Base-by-base conservation (phyloP, 2,329 filamentous ascomycete genomes). In the Didymella lethalis region DNA sequence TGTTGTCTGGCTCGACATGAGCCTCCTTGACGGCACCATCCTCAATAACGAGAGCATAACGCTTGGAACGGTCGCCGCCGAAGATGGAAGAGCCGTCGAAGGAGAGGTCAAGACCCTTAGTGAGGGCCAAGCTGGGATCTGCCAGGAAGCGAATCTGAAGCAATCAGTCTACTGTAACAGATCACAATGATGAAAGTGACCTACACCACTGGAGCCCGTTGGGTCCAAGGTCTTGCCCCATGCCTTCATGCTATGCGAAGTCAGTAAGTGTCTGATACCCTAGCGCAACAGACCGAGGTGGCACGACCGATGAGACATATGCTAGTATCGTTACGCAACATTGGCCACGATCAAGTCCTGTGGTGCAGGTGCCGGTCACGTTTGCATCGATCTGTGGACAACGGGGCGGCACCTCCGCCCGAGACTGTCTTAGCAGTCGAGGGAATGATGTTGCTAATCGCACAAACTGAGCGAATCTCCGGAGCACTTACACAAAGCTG, bases 1-100 rank as follows among this genome's bases (percentile, higher is more conserved):
- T 95, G 80, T 91, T 93, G 78, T 97, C 93, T 11, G 92, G 89
- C 84, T 97, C 94, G 51, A 97, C 86, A 70, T 92, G 87, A 20
- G 90, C 85, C 71, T 89, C 86, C 79, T 89, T 90, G 69, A 97
- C 90, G 80, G 92, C 92, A 66, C 94, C 93, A 69, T 96, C 82
- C 80, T 96, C 88, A 51, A 96, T 82, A 50, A 93, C 85, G 54
- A 97, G 83, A 20, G 91, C 92, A 73, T 96, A 97, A 49, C 94
- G 87, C 87, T 97, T 96, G 79, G 90, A 90, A 64, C 94, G 88
- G 68, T 86, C 82, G 68, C 89, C 88, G 43, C 94, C 94, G 70
- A 98, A 95, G 76, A 97, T 86, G 54, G 90, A 83, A 12, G 85
- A 83, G 50, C 85, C 89, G 64, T 97, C 92, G 72, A 97, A 97